Evolutionary conservation across 306 rosid genomes (phyloP), one percentile per base, ranked within the genome.

Genomic region (Vigna nakashimae): DNA sequence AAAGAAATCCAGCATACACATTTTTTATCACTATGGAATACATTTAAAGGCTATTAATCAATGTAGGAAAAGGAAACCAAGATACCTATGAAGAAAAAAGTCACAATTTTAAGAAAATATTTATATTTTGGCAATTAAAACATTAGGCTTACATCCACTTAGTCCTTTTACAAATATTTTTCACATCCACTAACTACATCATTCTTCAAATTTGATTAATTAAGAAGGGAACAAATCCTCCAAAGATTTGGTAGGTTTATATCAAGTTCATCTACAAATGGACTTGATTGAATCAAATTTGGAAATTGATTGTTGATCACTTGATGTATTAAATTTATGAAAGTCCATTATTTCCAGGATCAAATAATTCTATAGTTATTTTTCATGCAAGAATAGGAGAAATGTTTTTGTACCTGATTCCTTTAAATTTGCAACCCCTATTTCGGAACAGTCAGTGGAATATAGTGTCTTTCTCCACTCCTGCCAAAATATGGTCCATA

Each of bases 371-470:
- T 42, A 56, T 11, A 67, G 14, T 66, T 40, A 65, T 13, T 32
- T 30, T 42, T 58, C 40, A 65, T 55, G 56, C 14, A 24, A 32
- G 77, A 45, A 52, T 52, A 58, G 11, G 34, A 50, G 78, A 38
- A 76, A 84, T 66, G 57, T 53, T 48, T 53, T 76, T 78, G 49
- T 83, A 95, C 98, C 98, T 84, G 99, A 85, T 62, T 91, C 90
- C 87, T 82, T 86, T 71, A 91, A 57, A 50, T 32, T 86, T 73
- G 90, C 93, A 77, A 91, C 88, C 79, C 99, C 97, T 56, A 90
- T 80, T 79, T 95, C 97, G 82, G 92, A 87, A 82, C 92, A 92
- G 76, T 95, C 99, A 13, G 92, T 92, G 78, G 89, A 87, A 83
- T 84, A 91, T 79, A 95, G 48, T 15, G 89, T 82, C 55, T 56